Conservation (phyloP, 805 yeast species). For the Hanseniaspora jakobsenii region DNA sequence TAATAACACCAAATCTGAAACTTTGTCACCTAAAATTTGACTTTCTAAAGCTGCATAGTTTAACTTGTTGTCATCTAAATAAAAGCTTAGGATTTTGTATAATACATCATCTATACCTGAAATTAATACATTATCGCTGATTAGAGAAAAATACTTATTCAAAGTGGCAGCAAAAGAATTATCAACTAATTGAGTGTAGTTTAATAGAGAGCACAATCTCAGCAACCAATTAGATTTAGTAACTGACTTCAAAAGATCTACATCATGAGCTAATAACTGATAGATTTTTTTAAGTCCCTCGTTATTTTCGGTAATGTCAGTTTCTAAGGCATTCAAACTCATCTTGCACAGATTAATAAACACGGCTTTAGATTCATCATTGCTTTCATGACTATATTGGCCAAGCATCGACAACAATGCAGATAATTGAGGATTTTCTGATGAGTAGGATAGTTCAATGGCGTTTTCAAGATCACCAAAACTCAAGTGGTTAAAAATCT, state of each 20-base stretch:
- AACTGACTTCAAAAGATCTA: neutral
- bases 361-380: neutral
- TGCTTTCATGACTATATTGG: too few relatives aligned
- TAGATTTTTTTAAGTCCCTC: too few relatives aligned
- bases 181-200: neutral
- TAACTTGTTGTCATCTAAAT: neutral
- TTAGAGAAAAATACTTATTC: neutral
- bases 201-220: neutral
- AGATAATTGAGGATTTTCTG: neutral
- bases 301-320: too few relatives aligned
- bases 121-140: too few relatives aligned
- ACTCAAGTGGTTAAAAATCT: neutral
- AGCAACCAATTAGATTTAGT: neutral
- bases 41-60: too few relatives aligned
- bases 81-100: neutral
- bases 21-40: neutral
- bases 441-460: neutral
- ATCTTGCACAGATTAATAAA: neutral
- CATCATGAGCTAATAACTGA: slow-evolving; percentile 6
- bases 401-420: neutral
- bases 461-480: slow-evolving; percentile 6
- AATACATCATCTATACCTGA: too few relatives aligned
- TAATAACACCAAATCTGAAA: too few relatives aligned
- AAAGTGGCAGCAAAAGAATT: neutral
- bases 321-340: neutral